Evolutionary conservation across 2,329 filamentous ascomycete genomes (phyloP), one percentile per base, ranked within the genome.

Genomic region (Fusarium hostae): DNA sequence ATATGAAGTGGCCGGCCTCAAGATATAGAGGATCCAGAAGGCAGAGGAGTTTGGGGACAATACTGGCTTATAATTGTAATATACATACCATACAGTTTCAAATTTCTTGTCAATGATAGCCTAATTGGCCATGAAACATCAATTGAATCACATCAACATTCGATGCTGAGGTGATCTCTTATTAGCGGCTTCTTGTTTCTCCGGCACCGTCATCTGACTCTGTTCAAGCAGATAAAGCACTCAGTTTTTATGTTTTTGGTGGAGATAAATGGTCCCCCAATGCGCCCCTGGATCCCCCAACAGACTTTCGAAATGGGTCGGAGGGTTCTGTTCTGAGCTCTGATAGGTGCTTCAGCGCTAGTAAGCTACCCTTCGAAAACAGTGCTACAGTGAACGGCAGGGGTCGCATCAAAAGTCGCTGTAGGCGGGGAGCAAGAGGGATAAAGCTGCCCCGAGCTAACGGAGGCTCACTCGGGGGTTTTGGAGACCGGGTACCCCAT

Each of bases 61-160:
- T 75, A 70, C 50, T 76, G 64, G 71, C 57, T 73, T 76, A 75
- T 76, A 77, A 77, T 77, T 76, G 72, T 77, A 77, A 77, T 77
- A 75, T 70, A 70, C 62, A 62, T 73, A 70, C 54, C 66, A 59
- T 52, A 71, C 54, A 58, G 64, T 62, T 63, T 58, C 35, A 58
- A 57, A n/a, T 20, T 54, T 59, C 56, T 55, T 56, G 41, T 70
- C 54, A 37, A 50, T 58, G 32, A 70, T 37, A 37, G 41, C n/a
- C 61, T 40, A 32, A 39, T 30, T 18, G 22, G 22, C 37, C 40
- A 37, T 41, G 34, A 43, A 44, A 22, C 41, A 57, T 44, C 40
- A 54, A 59, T 48, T 57, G 24, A 30, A 55, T 37, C 37, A 45
- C 32, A n/a, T n/a, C 39, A 63, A 28, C n/a, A 13, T 48, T 37